These are phyloP conservation scores for Amaranthus palmeri DNA, from an alignment of 148 eudicot species.

Conservation along the genomic window DNA sequence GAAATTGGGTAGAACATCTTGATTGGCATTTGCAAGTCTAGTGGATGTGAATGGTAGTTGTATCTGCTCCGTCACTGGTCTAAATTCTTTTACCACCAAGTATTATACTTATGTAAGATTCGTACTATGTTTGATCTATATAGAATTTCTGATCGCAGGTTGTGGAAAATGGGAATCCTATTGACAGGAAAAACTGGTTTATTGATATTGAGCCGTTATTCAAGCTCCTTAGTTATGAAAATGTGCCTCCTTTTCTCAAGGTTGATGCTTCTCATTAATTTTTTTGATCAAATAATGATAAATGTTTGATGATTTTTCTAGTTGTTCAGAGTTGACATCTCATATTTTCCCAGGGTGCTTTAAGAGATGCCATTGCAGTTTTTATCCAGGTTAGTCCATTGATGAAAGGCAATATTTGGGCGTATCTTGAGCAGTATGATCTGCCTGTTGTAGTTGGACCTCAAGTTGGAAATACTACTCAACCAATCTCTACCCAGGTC, in stretches of 20 bases:
- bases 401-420: constrained; percentile 85
- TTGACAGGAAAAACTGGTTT: constrained; percentile 84
- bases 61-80: neutral
- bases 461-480: constrained; percentile 46
- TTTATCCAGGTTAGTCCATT: constrained; percentile 69
- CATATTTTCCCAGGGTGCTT: constrained; percentile 57
- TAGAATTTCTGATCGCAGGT: constrained; percentile 42
- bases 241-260: constrained; percentile 96
- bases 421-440: constrained; percentile 92
- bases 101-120: neutral
- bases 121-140: neutral
- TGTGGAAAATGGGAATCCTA: constrained; percentile 72
- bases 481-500: constrained; percentile 61
- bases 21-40: no score
- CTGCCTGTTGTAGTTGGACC: constrained; percentile 91
- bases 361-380: constrained; percentile 71
- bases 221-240: constrained; percentile 95
- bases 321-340: constrained; percentile 8
- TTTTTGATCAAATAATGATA: neutral
- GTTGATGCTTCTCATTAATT: constrained; percentile 27
- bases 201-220: constrained; percentile 93
- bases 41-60: neutral
- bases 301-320: constrained; percentile 4
- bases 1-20: no score
- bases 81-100: neutral